A percentile compares a stretch with the other conserved stretches of the same genome.
Evolutionary conservation across 495 filamentous ascomycete genomes (phyloP).

Genomic region (Aspergillus hancockii): DNA sequence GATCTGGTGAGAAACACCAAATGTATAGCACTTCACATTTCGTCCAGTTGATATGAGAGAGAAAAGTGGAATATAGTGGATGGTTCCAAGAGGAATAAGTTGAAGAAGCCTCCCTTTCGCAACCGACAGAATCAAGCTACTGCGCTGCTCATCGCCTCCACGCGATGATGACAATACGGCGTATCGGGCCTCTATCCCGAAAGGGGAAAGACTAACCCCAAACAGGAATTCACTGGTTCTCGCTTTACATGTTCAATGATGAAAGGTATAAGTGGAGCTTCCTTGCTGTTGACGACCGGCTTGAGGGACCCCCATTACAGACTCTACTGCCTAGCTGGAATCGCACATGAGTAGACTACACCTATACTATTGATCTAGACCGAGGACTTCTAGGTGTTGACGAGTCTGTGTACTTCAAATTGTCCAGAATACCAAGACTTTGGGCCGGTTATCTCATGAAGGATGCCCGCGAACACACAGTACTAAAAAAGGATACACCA

Average conservation of each 20-base stretch:
- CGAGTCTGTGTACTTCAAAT: conserved; percentile 6
- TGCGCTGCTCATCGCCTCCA: too few species aligned
- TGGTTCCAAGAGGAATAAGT: too few species aligned
- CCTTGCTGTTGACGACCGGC: conserved; percentile 20
- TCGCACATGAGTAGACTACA: conserved; percentile 11
- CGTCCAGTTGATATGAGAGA: too few species aligned
- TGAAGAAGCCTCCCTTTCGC: too few species aligned
- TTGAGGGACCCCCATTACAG: conserved; percentile 14
- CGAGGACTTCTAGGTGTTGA: conserved; percentile 21
- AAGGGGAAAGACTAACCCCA: conserved; percentile 6
- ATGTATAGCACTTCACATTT: too few species aligned
- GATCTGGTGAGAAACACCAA: too few species aligned
- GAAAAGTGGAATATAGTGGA: too few species aligned
- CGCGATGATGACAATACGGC: too few species aligned
- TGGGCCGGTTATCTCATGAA: conserved; percentile 20
- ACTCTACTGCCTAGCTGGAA: not conserved
- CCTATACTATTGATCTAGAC: conserved; percentile 26
- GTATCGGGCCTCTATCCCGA: not conserved
- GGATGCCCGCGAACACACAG: conserved; percentile 7
- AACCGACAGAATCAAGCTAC: too few species aligned
- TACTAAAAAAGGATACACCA: conserved; percentile 10
- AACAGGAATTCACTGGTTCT: too few species aligned
- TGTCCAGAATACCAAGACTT: conserved; percentile 10
- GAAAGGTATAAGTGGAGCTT: conserved; percentile 19
- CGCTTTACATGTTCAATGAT: too few species aligned